phyloP scores from a whole-genome alignment of 1,284 basidiomycete genomes.

The Cutaneotrichosporon cutaneum region DNA sequence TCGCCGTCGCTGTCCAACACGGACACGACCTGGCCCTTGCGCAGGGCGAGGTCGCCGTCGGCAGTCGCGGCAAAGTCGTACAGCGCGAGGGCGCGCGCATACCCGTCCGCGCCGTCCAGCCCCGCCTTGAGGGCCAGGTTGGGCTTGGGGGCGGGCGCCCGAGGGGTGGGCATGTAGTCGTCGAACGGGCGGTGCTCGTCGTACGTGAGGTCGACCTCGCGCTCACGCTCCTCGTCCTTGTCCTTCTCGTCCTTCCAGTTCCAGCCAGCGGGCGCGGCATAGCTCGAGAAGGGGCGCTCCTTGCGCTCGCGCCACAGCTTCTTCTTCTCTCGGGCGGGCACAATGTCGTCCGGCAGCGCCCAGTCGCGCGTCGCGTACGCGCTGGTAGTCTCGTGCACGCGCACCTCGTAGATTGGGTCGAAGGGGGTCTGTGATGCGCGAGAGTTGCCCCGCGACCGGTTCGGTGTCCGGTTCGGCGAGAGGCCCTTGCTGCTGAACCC shows the following conservation, averaged over 20 bases:
- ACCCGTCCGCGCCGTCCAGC: slow-evolving; percentile 38
- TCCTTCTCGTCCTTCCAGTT: slow-evolving; percentile 7
- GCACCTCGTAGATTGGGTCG: slow-evolving; percentile 19
- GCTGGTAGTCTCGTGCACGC: slow-evolving; percentile 17
- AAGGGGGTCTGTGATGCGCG: slow-evolving; percentile 11
- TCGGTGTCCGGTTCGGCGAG: background rate
- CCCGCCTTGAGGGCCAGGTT: slow-evolving; percentile 24
- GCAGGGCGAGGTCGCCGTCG: slow-evolving; percentile 77
- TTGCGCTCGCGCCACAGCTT: slow-evolving; percentile 6
- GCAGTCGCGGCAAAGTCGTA: slow-evolving; percentile 73
- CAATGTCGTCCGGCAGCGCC: slow-evolving; percentile 7
- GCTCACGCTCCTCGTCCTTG: background rate
- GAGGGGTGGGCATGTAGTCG: slow-evolving; percentile 11
- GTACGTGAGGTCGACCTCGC: background rate
- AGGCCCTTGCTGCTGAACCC: slow-evolving; percentile 1
- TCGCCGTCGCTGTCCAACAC: slow-evolving; percentile 72
- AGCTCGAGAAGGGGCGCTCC: slow-evolving; percentile 16
- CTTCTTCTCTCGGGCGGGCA: slow-evolving; percentile 9
- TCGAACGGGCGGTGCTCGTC: slow-evolving; percentile 16
- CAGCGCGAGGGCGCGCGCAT: slow-evolving; percentile 71
- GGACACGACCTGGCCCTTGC: slow-evolving; percentile 76
- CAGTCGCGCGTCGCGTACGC: slow-evolving; percentile 18
- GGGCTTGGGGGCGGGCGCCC: slow-evolving; percentile 5
- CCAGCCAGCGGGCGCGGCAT: slow-evolving; percentile 8
- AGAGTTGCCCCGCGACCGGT: slow-evolving; percentile 4